phyloP scores from a whole-genome alignment of 768 basidiomycete species.

The Neoboletus subvelutipes region DNA sequence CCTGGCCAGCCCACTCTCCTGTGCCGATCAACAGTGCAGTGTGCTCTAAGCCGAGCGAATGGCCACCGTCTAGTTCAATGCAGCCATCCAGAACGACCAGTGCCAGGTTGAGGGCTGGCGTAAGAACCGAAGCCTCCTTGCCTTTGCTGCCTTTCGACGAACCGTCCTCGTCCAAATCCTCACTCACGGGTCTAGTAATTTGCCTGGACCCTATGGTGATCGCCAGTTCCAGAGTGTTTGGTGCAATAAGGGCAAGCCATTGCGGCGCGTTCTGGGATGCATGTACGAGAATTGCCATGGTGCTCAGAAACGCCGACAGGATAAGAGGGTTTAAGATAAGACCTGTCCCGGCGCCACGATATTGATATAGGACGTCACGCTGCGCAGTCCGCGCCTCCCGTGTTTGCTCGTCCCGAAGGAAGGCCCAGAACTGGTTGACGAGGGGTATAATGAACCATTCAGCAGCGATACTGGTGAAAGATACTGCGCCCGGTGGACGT shows the following conservation, averaged over 20 bases:
- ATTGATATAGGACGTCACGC: constrained; percentile 52
- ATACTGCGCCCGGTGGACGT: constrained; percentile 18
- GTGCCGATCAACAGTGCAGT: constrained; percentile 65
- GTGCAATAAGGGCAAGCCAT: constrained; percentile 80
- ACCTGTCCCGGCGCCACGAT: constrained; percentile 75
- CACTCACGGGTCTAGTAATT: constrained; percentile 43
- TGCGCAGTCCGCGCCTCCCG: constrained; percentile 69
- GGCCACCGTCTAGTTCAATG: constrained; percentile 75
- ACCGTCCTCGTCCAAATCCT: constrained; percentile 33
- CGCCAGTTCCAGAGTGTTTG: constrained; percentile 81
- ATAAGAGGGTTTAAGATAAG: constrained; percentile 79
- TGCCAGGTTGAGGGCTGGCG: constrained; percentile 73
- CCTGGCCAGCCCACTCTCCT: constrained; percentile 76
- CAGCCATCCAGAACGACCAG: constrained; percentile 75
- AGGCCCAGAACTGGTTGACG: constrained; percentile 93
- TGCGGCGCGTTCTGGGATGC: constrained; percentile 77
- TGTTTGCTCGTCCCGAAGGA: constrained; percentile 80
- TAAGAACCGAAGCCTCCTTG: constrained; percentile 74
- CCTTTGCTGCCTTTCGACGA: constrained; percentile 23
- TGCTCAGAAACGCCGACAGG: constrained; percentile 71
- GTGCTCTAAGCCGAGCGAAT: constrained; percentile 72
- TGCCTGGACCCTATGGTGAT: constrained; percentile 73
- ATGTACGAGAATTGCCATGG: constrained; percentile 78
- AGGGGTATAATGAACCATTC: constrained; percentile 89
- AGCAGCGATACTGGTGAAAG: constrained; percentile 73